Evolutionary conservation across 1,284 basidiomycete genomes (phyloP), one percentile per base, ranked within the genome.

Genomic region (Cutaneotrichosporon dermatis): DNA sequence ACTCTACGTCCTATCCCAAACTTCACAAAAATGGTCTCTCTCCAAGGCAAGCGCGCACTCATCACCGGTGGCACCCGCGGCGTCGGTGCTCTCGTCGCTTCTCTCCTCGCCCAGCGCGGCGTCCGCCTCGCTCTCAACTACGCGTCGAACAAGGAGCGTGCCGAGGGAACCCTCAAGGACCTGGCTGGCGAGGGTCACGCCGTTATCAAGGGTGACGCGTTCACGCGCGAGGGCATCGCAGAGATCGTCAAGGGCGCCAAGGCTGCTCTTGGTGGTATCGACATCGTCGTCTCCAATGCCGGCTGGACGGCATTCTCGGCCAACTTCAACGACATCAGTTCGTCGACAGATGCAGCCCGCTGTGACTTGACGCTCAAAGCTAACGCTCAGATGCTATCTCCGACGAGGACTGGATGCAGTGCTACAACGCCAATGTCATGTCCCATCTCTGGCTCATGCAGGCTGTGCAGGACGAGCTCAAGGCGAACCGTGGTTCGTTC

Each of bases 31-130:
- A 66, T 64, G 65, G 51, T 62, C 42, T 53, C 54, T 45, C 60
- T 66, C 43, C 44, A 58, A 46, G 61, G 62, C 15, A 68, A 68
- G 57, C 60, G 66, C 46, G 65, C 61, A 3, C 65, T 68, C 36
- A 60, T 68, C 48, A 68, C 66, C 4, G 66, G 66, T 45, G 66
- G 66, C 2, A 66, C 66, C 2, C 62, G 62, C 34, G 66, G 66
- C 6, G 54, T 67, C 42, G 66, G 65, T 40, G 64, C 64, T 8
- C 54, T 44, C n/a, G 51, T 65, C 33, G 61, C 63, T 7, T 35
- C 41, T 36, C 54, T 58, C 39, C 65, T 68, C 34, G 61, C 65
- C 6, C 52, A 54, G 25, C 61, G 59, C 50, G 67, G 67, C 34
- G 63, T 50, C 15, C 50, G 25, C 13, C 52, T 66, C 15, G 63